Percentiles rank a stretch among this genome's conserved stretches.
Conservation (phyloP, 805 yeast genomes). For the Wickerhamiella brachini region DNA sequence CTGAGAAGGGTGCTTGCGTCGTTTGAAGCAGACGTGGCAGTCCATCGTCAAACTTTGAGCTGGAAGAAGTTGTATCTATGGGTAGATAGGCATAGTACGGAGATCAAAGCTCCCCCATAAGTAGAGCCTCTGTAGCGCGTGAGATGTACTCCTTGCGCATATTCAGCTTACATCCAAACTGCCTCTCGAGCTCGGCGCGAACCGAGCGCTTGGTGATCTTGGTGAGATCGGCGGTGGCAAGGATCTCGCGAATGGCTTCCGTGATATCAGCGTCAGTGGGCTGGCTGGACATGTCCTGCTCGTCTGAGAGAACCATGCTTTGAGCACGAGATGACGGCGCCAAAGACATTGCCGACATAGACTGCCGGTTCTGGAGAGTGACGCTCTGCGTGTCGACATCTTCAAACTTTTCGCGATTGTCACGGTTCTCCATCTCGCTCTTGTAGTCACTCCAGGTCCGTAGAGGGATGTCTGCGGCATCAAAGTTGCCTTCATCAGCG, state of each 20-base stretch:
- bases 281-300: slow-evolving; percentile 5
- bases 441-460: slow-evolving; percentile 48
- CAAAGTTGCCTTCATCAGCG: slow-evolving; percentile 38
- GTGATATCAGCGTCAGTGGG: slow-evolving; percentile 28
- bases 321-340: background rate
- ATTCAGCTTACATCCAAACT: slow-evolving; percentile 23
- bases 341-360: background rate
- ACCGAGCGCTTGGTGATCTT: slow-evolving; percentile 27
- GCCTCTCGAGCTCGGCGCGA: slow-evolving; percentile 24
- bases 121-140: slow-evolving; percentile 27
- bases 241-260: slow-evolving; percentile 25
- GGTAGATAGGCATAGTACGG: too few relatives aligned
- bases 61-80: too few relatives aligned
- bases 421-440: slow-evolving; percentile 25
- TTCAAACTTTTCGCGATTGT: background rate
- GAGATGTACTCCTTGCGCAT: slow-evolving; percentile 27
- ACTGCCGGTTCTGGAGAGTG: background rate
- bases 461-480: slow-evolving; percentile 39
- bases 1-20: too few relatives aligned
- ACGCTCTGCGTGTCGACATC: slow-evolving; percentile 1
- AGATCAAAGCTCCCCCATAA: slow-evolving; percentile 26
- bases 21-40: too few relatives aligned
- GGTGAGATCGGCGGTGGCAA: slow-evolving; percentile 27
- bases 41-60: too few relatives aligned
- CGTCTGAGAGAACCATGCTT: background rate